These are phyloP conservation scores for Chalciporus chontae DNA, from an alignment of 768 basidiomycete species.

Conservation along the genomic window DNA sequence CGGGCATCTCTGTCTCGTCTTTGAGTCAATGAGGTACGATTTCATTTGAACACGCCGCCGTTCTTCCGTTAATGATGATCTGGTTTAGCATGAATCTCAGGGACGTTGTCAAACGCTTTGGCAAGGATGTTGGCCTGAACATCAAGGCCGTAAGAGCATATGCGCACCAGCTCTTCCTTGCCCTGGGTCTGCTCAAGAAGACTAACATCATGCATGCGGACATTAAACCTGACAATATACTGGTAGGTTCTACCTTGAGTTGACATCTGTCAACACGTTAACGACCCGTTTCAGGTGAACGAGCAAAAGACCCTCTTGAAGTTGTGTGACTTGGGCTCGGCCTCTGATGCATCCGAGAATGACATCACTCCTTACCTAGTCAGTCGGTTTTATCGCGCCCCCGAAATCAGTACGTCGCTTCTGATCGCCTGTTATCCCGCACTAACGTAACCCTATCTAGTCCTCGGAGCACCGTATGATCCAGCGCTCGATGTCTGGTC, in stretches of 20 bases:
- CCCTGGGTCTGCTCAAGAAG: slow-evolving; percentile 81
- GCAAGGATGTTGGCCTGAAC: slow-evolving; percentile 95
- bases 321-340: slow-evolving; percentile 95
- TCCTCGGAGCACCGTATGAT: slow-evolving; percentile 94
- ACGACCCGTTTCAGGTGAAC: slow-evolving; percentile 62
- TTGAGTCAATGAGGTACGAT: slow-evolving; percentile 84
- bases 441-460: slow-evolving; percentile 39
- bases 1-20: slow-evolving; percentile 94
- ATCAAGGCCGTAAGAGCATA: slow-evolving; percentile 98
- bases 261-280: slow-evolving; percentile 14
- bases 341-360: slow-evolving; percentile 90
- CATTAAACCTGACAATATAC: slow-evolving; percentile 97
- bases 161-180: slow-evolving; percentile 91
- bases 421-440: neutral
- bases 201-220: slow-evolving; percentile 96
- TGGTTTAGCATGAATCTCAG: slow-evolving; percentile 87
- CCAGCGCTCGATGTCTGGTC: slow-evolving; percentile 95
- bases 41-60: neutral
- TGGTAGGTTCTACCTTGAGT: slow-evolving; percentile 51
- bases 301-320: slow-evolving; percentile 92
- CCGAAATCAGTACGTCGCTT: slow-evolving; percentile 84
- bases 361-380: slow-evolving; percentile 99
- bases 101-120: slow-evolving; percentile 96
- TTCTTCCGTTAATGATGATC: slow-evolving; percentile 11
- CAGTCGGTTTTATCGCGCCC: slow-evolving; percentile 95